phyloP scores from a whole-genome alignment of 208 protist species.

The Jaenimonas drosophilae region DNA sequence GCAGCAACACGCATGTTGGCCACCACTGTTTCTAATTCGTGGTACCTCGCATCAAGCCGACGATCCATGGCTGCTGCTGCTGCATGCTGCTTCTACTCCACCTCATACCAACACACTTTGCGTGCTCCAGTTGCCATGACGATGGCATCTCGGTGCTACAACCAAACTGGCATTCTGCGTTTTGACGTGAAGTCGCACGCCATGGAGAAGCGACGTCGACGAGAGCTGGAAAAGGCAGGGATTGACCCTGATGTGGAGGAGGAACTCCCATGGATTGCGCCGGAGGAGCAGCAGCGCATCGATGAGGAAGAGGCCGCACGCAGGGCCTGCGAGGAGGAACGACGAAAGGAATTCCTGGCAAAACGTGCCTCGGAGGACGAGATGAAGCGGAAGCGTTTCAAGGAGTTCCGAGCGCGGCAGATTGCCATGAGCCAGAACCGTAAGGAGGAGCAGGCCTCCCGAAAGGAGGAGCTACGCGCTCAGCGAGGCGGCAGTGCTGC shows the following conservation, averaged over 20 bases:
- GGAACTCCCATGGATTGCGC: slow-evolving; percentile 53
- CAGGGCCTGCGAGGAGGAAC: slow-evolving; percentile 37
- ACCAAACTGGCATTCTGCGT: slow-evolving; percentile 16
- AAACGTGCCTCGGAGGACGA: slow-evolving; percentile 55
- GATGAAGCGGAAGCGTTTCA: slow-evolving; percentile 59
- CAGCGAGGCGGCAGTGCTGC: slow-evolving; percentile 4
- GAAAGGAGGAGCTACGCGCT: slow-evolving; percentile 25
- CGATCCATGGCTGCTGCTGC: no score
- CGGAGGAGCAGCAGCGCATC: slow-evolving; percentile 63
- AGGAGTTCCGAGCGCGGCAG: slow-evolving; percentile 62
- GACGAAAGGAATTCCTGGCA: slow-evolving; percentile 32
- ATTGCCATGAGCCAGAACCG: slow-evolving; percentile 60
- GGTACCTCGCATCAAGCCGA: no score
- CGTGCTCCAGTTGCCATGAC: no score
- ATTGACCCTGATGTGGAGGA: slow-evolving; percentile 37
- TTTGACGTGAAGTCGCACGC: slow-evolving; percentile 73
- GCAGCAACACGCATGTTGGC: no score
- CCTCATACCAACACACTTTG: no score
- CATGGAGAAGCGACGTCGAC: slow-evolving; percentile 59
- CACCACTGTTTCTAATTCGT: no score
- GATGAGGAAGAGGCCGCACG: slow-evolving; percentile 47
- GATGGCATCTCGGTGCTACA: no score
- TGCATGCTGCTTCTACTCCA: no score
- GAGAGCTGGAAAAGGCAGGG: slow-evolving; percentile 63
- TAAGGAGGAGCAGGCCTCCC: slow-evolving; percentile 28